Evolutionary conservation across 805 yeast species (phyloP), one percentile per base, ranked within the genome.

Genomic region (Wickerhamiella slavikovae): DNA sequence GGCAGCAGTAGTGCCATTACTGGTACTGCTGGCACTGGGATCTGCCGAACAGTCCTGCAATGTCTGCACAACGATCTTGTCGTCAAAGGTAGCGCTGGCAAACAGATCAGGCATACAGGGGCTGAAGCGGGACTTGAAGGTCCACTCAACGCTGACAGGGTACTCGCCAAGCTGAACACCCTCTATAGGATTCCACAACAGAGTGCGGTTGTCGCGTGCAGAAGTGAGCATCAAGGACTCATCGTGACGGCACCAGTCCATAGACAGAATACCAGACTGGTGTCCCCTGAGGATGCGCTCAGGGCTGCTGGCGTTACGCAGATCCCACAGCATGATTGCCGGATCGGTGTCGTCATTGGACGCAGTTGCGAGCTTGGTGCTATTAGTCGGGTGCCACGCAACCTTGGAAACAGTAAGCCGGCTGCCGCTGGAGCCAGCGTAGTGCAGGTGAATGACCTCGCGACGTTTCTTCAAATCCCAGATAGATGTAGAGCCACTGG

Each of bases 111-210:
- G 98, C 17, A 77, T 66, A 15, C 60, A 51, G 24, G 93, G 93
- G 35, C 93, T 91, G 58, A 83, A 89, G 42, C 65, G 65, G 9
- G 93, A 66, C 54, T 79, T 71, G 56, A 82, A 89, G 10, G 78
- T 72, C 98, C 98, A 89, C 52, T 80, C 83, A 22, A 91, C 76
- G 21, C 91, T 67, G 9, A 91, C 67, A 31, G 96, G 95, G 50
- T 78, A 89, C 45, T 79, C 77, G 4, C 89, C 92, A 38, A 85
- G 55, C 44, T 68, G 64, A 33, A 57, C 58, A 27, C 83, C 91
- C 14, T 64, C 54, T 31, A 67, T 55, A 17, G 95, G 94, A 51
- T 89, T 80, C 98, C 98, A 89, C 41, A 89, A 57, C 37, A 71
- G 55, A 4, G 91, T 79, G 19, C 79, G 58, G 49, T 82, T 82